Conservation (phyloP, 192 early-diverging fungal genomes). For the Diversispora eburnea region DNA sequence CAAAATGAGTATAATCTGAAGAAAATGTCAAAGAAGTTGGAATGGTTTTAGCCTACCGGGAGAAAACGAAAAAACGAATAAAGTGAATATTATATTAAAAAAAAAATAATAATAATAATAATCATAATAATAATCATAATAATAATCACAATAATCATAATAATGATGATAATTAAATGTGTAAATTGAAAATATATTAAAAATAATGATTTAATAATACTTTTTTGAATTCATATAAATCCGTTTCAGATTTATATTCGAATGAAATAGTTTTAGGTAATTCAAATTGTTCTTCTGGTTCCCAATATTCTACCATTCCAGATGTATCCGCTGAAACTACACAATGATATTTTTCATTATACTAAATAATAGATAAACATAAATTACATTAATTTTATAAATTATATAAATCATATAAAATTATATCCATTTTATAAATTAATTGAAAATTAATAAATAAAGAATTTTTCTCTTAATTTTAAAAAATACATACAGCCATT, state of each 20-base stretch:
- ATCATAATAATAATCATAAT: too few species aligned
- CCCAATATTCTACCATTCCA: slow-evolving; percentile 96
- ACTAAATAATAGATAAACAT: slow-evolving; percentile 39
- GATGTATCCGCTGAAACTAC: slow-evolving; percentile 79
- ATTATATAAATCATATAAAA: background rate
- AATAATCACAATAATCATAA: too few species aligned
- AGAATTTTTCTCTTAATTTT: too few species aligned
- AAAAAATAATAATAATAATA: too few species aligned
- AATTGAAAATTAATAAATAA: background rate
- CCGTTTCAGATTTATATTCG: slow-evolving; percentile 88
- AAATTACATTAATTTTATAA: too few species aligned
- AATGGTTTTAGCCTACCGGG: slow-evolving; percentile 56
- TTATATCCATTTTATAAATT: background rate
- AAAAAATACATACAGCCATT: slow-evolving; percentile 53
- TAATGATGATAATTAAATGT: background rate
- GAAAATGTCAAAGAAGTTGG: slow-evolving; percentile 84
- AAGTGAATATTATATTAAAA: too few species aligned
- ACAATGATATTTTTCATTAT: slow-evolving; percentile 69
- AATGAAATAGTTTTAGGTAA: slow-evolving; percentile 66
- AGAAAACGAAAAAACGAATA: background rate
- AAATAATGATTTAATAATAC: slow-evolving; percentile 32
- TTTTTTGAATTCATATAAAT: slow-evolving; percentile 96
- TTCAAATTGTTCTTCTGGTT: slow-evolving; percentile 61
- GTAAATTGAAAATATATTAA: background rate
- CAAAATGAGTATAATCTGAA: slow-evolving; percentile 77